Evolutionary conservation across 352 stramenopile genomes (phyloP).

Genomic region (Globisporangium solare): DNA sequence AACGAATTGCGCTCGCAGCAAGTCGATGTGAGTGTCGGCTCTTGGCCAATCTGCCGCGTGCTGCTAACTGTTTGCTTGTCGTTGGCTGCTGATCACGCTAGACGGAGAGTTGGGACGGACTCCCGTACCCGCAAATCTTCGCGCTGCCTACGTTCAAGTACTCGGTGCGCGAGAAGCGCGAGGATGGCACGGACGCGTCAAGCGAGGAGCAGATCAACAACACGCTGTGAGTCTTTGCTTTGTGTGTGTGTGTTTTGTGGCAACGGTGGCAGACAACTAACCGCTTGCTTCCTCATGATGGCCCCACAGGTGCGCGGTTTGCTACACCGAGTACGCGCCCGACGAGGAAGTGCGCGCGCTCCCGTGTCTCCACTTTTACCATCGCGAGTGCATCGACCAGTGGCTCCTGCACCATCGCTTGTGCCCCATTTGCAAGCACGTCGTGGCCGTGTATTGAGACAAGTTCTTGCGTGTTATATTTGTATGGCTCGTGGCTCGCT

Average conservation of each 20-base stretch:
- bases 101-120: slow-evolving; percentile 63
- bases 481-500: no score
- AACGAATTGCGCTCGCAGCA: slow-evolving; percentile 83
- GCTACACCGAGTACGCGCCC: slow-evolving; percentile 69
- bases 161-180: slow-evolving; percentile 31
- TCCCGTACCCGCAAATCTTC: slow-evolving; percentile 82
- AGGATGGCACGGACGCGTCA: slow-evolving; percentile 10
- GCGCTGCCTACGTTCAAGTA: slow-evolving; percentile 79
- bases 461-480: no score
- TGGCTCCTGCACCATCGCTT: slow-evolving; percentile 84
- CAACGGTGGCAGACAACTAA: neutral
- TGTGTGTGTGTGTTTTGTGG: neutral
- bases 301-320: slow-evolving; percentile 56
- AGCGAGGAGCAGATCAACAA: slow-evolving; percentile 55
- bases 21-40: slow-evolving; percentile 35
- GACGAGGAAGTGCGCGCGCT: slow-evolving; percentile 78
- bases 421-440: slow-evolving; percentile 85
- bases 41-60: neutral
- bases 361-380: slow-evolving; percentile 87
- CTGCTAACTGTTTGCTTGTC: no score
- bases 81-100: slow-evolving; percentile 11
- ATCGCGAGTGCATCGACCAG: slow-evolving; percentile 88
- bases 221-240: slow-evolving; percentile 27
- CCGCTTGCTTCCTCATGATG: neutral
- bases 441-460: slow-evolving; percentile 66